Base-by-base conservation (phyloP, 129 eudicot species). In the Helianthus tuberosus region DNA sequence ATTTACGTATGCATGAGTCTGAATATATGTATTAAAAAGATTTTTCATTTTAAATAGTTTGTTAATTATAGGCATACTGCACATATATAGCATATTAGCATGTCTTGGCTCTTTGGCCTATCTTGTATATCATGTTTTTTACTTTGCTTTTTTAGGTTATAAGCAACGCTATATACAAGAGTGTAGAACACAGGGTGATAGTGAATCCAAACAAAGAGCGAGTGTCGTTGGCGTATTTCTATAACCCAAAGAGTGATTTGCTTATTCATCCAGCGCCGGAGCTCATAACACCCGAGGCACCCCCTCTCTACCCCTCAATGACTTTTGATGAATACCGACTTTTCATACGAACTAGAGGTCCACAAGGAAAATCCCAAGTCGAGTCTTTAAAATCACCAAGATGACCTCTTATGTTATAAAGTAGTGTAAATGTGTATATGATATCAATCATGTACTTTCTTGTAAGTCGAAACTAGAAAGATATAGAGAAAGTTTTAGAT, bases 121-220 rank as follows among this genome's bases (percentile, higher is more conserved):
- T n/a, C 39, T 46, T 16, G 3, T 10, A 5, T 23, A 14, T 41
- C 44, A 25, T 58, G 23, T 15, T 16, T 41, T 32, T 55, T 20
- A 1, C 47, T 47, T 12, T 1, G 1, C 17, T 76, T 15, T 16
- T 16, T 20, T 36, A 93, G 98, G 96, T 93, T 35, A 10, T 93
- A 62, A 93, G 96, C 83, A 93, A 93, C 69, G 90, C 91, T 1
- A 84, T 58, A n/a, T 93, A 89, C 77, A 87, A 84, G 65, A 93
- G 98, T 25, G 96, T 93, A 11, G 98, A 93, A 82, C 98, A 93
- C 27, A 71, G 98, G 81, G 98, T 88, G 67, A 86, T 93, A 0
- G 96, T 93, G 5, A 93, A 93, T 84, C 81, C 96, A 0, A 75
- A 57, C 36, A 66, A 73, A 67, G 98, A 93, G 66, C 77, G 98